Conservation (phyloP, 495 filamentous ascomycete species). For the Delitschia confertaspora region DNA sequence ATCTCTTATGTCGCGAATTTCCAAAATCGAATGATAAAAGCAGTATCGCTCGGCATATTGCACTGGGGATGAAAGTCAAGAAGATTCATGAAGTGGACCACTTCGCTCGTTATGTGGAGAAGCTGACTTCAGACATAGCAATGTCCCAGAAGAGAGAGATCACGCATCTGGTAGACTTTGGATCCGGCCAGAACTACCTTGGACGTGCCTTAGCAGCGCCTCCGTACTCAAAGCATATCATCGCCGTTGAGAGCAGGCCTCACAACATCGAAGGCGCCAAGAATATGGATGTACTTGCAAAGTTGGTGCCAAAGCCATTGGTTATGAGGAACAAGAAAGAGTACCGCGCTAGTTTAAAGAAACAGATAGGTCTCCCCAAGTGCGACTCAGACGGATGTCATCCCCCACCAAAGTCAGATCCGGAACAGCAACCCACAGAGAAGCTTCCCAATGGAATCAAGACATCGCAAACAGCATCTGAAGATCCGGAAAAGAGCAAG, state of each 20-base stretch:
- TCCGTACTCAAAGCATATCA: constrained; percentile 76
- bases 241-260: constrained; percentile 82
- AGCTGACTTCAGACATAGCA: constrained; percentile 45
- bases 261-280: constrained; percentile 79
- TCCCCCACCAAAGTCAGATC: background rate
- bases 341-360: constrained; percentile 44
- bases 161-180: constrained; percentile 90
- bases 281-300: constrained; percentile 67
- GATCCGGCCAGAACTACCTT: constrained; percentile 92
- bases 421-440: too few relatives aligned
- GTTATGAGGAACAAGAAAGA: constrained; percentile 68
- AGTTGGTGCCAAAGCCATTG: constrained; percentile 56
- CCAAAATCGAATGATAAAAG: constrained; percentile 26
- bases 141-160: constrained; percentile 42
- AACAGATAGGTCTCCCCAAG: too few relatives aligned
- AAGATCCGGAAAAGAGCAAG: background rate
- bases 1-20: constrained; percentile 59
- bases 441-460: background rate
- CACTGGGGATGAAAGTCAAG: constrained; percentile 90
- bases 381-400: constrained; percentile 5
- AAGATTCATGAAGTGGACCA: constrained; percentile 83
- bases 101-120: constrained; percentile 52
- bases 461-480: constrained; percentile 18
- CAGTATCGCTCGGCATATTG: constrained; percentile 54
- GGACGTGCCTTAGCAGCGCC: constrained; percentile 75